These are phyloP conservation scores for Waltiozyma sp. DNA, from an alignment of 1,139 yeast species.

Conservation along the genomic window DNA sequence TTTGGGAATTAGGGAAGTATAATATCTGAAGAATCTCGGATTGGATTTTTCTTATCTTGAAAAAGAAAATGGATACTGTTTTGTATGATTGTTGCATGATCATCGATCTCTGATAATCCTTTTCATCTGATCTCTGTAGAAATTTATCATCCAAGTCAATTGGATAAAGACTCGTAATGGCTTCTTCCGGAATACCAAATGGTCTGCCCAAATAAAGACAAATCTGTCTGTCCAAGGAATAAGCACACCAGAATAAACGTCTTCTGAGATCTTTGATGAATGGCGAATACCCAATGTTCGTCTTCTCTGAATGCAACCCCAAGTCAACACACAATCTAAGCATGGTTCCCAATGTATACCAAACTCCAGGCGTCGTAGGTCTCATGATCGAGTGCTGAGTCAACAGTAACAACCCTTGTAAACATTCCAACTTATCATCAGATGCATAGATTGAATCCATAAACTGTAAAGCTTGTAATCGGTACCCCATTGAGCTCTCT, in stretches of 20 bases:
- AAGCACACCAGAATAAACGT: constrained; percentile 82
- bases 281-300: constrained; percentile 34
- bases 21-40: constrained; percentile 65
- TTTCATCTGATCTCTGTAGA: constrained; percentile 28
- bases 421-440: constrained; percentile 51
- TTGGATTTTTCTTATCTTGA: constrained; percentile 61
- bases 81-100: constrained; percentile 51
- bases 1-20: constrained; percentile 51
- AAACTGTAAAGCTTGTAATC: constrained; percentile 54
- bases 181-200: constrained; percentile 65
- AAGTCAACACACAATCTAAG: constrained; percentile 71
- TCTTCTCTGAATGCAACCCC: constrained; percentile 62
- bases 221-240: constrained; percentile 69
- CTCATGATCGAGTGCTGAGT: constrained; percentile 66
- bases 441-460: constrained; percentile 50
- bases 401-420: constrained; percentile 61
- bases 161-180: constrained; percentile 56
- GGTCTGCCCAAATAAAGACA: constrained; percentile 67
- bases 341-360: constrained; percentile 83
- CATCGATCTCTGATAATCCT: constrained; percentile 22
- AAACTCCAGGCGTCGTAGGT: constrained; percentile 79
- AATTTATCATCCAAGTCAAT: constrained; percentile 63
- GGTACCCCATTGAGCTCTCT: constrained; percentile 60
- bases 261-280: constrained; percentile 60
- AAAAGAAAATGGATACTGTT: constrained; percentile 51